phyloP scores from a whole-genome alignment of 1,139 yeast species.

The Taphrina wiesneri region DNA sequence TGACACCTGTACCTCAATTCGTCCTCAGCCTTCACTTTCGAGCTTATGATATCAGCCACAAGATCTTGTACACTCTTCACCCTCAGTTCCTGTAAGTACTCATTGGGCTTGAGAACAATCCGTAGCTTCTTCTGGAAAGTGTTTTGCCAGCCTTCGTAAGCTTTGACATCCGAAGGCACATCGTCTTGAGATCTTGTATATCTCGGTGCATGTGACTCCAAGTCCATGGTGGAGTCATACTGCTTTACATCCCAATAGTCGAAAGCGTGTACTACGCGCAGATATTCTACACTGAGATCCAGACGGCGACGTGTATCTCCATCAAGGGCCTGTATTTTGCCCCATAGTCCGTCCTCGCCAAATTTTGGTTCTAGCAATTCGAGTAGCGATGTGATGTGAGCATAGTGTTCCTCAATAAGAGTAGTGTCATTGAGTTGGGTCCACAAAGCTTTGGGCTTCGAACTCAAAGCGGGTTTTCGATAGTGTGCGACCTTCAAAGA shows the following conservation, averaged over 20 bases:
- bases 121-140: slow-evolving; percentile 30
- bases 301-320: slow-evolving; percentile 11
- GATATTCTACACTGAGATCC: slow-evolving; percentile 38
- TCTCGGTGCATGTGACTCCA: slow-evolving; percentile 35
- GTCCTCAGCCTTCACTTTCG: slow-evolving; percentile 39
- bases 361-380: slow-evolving; percentile 29
- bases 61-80: slow-evolving; percentile 37
- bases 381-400: slow-evolving; percentile 24
- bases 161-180: slow-evolving; percentile 31
- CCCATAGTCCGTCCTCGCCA: slow-evolving; percentile 4
- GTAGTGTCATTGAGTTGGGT: not conserved
- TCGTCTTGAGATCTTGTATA: slow-evolving; percentile 27
- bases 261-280: slow-evolving; percentile 38
- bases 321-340: slow-evolving; percentile 36
- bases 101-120: slow-evolving; percentile 37
- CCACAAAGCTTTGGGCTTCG: slow-evolving; percentile 22
- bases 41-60: slow-evolving; percentile 32
- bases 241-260: slow-evolving; percentile 38
- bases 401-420: slow-evolving; percentile 32
- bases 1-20: slow-evolving; percentile 40
- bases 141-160: slow-evolving; percentile 6
- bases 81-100: slow-evolving; percentile 37
- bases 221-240: slow-evolving; percentile 38
- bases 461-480: slow-evolving; percentile 23
- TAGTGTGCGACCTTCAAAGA: slow-evolving; percentile 17